These are phyloP conservation scores for Xylaria sp. DNA, from an alignment of 2,329 filamentous ascomycete genomes.

Conservation along the genomic window DNA sequence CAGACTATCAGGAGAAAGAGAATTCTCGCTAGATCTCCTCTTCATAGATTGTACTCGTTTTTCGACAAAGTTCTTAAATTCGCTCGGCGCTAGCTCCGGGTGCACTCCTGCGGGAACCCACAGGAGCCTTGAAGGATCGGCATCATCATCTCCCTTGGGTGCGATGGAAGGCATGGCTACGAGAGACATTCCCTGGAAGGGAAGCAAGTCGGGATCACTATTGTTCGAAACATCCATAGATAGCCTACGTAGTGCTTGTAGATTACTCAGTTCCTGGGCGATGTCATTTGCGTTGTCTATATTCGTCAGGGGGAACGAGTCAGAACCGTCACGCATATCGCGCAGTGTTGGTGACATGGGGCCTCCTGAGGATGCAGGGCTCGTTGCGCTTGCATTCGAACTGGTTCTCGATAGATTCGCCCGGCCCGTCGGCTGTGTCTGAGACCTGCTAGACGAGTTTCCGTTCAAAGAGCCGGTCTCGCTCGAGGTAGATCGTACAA, in stretches of 20 bases:
- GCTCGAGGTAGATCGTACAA: conserved; percentile 60
- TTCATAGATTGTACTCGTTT: conserved; percentile 91
- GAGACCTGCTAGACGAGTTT: conserved; percentile 57
- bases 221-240: conserved; percentile 90
- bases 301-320: conserved; percentile 86
- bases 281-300: conserved; percentile 91
- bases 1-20: conserved; percentile 67
- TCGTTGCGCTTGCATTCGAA: conserved; percentile 53
- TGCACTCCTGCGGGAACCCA: conserved; percentile 97
- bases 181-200: conserved; percentile 72
- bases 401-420: conserved; percentile 49
- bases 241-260: conserved; percentile 90
- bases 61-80: conserved; percentile 97
- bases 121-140: conserved; percentile 87
- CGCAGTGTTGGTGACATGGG: conserved; percentile 65
- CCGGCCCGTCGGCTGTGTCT: conserved; percentile 57
- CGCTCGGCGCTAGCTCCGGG: conserved; percentile 91
- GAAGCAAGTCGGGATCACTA: conserved; percentile 79
- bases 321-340: conserved; percentile 70
- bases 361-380: conserved; percentile 46
- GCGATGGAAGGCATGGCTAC: conserved; percentile 79
- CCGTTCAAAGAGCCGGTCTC: conserved; percentile 48
- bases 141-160: conserved; percentile 78
- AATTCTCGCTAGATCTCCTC: conserved; percentile 79
- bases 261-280: conserved; percentile 89